phyloP scores from a whole-genome alignment of 768 basidiomycete genomes.

The Calocera cornea region DNA sequence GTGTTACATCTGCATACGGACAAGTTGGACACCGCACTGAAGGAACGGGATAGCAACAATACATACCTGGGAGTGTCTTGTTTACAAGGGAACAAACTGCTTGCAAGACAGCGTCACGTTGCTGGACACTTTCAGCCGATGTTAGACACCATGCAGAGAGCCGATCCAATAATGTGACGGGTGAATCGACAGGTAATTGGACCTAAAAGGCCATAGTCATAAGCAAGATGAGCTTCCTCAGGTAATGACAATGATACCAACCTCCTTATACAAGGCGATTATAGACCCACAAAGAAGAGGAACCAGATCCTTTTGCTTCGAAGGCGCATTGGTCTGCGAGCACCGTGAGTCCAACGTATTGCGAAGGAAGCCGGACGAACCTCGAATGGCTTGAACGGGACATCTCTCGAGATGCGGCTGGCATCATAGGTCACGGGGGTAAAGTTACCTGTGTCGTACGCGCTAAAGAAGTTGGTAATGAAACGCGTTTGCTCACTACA shows the following conservation, averaged over 20 bases:
- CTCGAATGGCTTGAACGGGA: constrained; percentile 35
- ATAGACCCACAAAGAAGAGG: constrained; percentile 53
- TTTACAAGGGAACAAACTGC: not conserved
- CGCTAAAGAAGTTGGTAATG: constrained; percentile 36
- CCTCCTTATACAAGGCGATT: constrained; percentile 54
- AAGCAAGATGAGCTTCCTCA: no score
- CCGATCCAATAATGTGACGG: constrained; percentile 38
- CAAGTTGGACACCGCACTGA: not conserved
- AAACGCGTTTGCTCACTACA: constrained; percentile 54
- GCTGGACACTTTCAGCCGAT: constrained; percentile 19
- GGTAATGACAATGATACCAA: constrained; percentile 20
- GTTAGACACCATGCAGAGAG: constrained; percentile 50
- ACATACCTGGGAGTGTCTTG: not conserved
- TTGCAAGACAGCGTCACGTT: constrained; percentile 12
- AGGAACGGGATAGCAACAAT: not conserved
- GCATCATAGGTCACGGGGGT: constrained; percentile 42
- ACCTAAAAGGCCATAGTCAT: constrained; percentile 36
- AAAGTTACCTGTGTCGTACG: constrained; percentile 43
- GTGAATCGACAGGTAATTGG: constrained; percentile 34
- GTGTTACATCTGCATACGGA: constrained; percentile 11
- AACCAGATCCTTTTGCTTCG: constrained; percentile 47
- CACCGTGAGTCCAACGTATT: constrained; percentile 10
- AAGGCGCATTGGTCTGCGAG: constrained; percentile 32
- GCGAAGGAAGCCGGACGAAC: constrained; percentile 26
- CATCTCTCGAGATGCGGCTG: constrained; percentile 32